Percentiles rank a stretch among this genome's conserved stretches.
Evolutionary conservation across 2,329 filamentous ascomycete species (phyloP).

Genomic region (Zymoseptoria tritici): DNA sequence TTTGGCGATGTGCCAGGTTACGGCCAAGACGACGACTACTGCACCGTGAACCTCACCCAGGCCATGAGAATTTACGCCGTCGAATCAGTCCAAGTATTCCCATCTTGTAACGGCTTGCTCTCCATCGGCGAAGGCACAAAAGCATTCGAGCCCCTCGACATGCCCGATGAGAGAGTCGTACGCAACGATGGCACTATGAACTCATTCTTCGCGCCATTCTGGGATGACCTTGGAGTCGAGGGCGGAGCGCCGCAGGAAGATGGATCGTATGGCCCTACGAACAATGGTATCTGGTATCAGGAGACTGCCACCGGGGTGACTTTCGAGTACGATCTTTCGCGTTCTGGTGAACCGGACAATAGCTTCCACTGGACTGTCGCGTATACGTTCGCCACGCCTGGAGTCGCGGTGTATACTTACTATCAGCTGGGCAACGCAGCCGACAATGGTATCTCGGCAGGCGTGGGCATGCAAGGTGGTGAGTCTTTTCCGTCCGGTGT

Average conservation of each 20-base stretch:
- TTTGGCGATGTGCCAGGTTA: conserved; percentile 23
- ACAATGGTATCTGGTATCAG: conserved; percentile 30
- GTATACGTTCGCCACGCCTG: conserved; percentile 24
- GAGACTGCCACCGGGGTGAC: conserved; percentile 20
- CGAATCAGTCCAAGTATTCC: conserved; percentile 16
- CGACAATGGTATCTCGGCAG: conserved; percentile 17
- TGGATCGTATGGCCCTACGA: not conserved
- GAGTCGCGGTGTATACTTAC: conserved; percentile 26
- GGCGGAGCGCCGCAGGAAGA: not conserved
- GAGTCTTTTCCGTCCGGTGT: conserved; percentile 12
- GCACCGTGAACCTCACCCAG: conserved; percentile 26
- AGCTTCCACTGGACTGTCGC: conserved; percentile 28
- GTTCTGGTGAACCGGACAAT: conserved; percentile 10
- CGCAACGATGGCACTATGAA: not conserved
- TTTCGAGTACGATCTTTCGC: conserved; percentile 26
- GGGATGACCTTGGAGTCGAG: conserved; percentile 28
- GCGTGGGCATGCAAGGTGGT: conserved; percentile 26
- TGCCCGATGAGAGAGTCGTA: not conserved
- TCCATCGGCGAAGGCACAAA: conserved; percentile 22
- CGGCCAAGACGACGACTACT: conserved; percentile 30
- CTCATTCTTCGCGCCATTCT: conserved; percentile 25
- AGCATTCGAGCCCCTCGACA: not conserved
- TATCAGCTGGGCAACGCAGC: conserved; percentile 18
- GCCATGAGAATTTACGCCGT: conserved; percentile 21
- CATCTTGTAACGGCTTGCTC: conserved; percentile 28